These are phyloP conservation scores for Boletus insuetus DNA, from an alignment of 768 basidiomycete genomes.

Conservation along the genomic window DNA sequence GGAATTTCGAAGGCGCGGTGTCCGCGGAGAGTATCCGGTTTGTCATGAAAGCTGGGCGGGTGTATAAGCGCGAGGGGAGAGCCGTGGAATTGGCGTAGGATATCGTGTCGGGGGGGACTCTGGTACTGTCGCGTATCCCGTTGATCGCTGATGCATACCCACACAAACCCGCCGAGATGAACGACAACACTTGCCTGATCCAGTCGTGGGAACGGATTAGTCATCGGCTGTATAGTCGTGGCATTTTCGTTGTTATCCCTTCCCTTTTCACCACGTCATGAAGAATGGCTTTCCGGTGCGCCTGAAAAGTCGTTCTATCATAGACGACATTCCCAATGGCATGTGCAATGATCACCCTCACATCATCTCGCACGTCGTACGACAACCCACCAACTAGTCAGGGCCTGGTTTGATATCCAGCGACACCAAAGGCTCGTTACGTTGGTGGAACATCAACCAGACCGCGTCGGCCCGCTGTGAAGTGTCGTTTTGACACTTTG, in stretches of 20 bases:
- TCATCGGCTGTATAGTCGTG: constrained; percentile 21
- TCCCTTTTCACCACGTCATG: not conserved
- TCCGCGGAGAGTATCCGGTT: constrained; percentile 47
- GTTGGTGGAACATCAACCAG: constrained; percentile 62
- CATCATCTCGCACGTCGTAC: too few relatives aligned
- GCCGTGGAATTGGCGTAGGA: not conserved
- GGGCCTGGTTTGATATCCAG: constrained; percentile 42
- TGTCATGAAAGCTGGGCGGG: constrained; percentile 57
- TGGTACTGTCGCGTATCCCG: too few relatives aligned
- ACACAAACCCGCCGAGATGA: not conserved
- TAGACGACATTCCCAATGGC: not conserved
- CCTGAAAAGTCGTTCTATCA: too few relatives aligned
- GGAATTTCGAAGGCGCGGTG: constrained; percentile 43
- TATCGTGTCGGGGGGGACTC: too few relatives aligned
- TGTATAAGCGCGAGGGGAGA: constrained; percentile 41
- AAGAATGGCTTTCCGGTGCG: too few relatives aligned
- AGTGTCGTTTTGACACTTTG: constrained; percentile 56
- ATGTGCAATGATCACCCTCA: too few relatives aligned
- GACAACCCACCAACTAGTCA: constrained; percentile 53
- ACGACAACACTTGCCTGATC: constrained; percentile 25
- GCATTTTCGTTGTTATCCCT: not conserved
- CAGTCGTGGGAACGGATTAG: constrained; percentile 21
- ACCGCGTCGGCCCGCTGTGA: constrained; percentile 41
- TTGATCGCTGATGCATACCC: too few relatives aligned
- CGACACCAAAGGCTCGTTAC: constrained; percentile 63